Percentiles rank a stretch among this genome's conserved stretches.
These are phyloP conservation scores for Fraxinus angustifolia DNA, from an alignment of 305 asterid species.

Conservation along the genomic window DNA sequence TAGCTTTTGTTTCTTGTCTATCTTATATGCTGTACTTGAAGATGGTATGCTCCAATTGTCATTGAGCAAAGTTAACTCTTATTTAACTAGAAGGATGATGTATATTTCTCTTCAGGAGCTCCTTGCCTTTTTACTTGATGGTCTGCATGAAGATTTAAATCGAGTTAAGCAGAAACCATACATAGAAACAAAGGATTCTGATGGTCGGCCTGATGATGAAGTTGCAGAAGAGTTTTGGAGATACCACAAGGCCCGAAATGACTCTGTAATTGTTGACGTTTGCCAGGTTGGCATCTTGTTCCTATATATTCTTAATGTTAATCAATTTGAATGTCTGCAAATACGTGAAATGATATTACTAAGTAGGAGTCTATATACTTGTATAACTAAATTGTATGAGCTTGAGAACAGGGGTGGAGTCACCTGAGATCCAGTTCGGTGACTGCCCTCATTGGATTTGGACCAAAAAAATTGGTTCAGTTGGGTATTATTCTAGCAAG, in stretches of 20 bases:
- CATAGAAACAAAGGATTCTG: constrained; percentile 75
- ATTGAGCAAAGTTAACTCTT: neutral
- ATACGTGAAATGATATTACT: neutral
- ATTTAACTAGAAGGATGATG: constrained; percentile 5
- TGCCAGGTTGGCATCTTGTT: constrained; percentile 63
- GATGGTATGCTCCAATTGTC: neutral
- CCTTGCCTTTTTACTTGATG: constrained; percentile 92
- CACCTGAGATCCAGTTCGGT: neutral
- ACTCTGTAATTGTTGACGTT: constrained; percentile 82
- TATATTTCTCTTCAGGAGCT: constrained; percentile 60
- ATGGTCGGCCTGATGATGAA: constrained; percentile 74
- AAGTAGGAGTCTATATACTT: neutral
- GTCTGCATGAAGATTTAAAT: constrained; percentile 93
- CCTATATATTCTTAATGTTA: neutral
- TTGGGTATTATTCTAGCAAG: neutral
- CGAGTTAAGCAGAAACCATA: constrained; percentile 93
- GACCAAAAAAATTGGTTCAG: neutral
- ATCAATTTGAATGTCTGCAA: neutral
- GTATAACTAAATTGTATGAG: neutral
- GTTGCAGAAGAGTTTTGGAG: constrained; percentile 94
- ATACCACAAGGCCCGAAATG: constrained; percentile 87
- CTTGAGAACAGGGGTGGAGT: neutral
- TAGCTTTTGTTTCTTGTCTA: neutral
- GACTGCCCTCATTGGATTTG: neutral
- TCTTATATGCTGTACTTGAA: constrained; percentile 1